A percentile compares a stretch with the other conserved stretches of the same genome.
Conservation (phyloP, 768 basidiomycete species). For the Termitomyces heimii region DNA sequence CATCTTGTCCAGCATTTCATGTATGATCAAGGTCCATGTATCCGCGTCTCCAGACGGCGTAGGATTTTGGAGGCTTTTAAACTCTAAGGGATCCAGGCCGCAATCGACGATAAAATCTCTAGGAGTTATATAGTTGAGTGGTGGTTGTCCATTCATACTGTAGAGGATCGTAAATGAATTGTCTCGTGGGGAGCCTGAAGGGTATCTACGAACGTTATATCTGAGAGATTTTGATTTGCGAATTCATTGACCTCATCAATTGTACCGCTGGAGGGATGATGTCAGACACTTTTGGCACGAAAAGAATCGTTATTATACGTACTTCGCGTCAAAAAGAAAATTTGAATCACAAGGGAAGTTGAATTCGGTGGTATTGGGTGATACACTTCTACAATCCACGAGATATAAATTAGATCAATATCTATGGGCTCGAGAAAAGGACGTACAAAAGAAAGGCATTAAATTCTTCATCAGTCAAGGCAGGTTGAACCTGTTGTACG, state of each 20-base stretch:
- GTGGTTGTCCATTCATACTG: background rate
- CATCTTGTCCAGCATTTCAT: slow-evolving; percentile 4
- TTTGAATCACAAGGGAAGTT: background rate
- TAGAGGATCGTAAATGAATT: background rate
- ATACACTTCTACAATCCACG: background rate
- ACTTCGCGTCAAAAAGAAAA: background rate
- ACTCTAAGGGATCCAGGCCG: background rate
- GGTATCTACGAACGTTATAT: background rate
- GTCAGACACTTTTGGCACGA: background rate
- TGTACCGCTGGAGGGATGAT: background rate
- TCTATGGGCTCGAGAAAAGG: background rate
- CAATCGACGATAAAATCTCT: slow-evolving; percentile 1
- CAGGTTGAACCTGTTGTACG: background rate
- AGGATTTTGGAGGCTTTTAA: background rate
- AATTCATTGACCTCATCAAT: background rate
- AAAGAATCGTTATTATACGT: background rate
- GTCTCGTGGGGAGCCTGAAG: background rate
- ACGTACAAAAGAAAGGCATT: background rate
- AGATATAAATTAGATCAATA: background rate
- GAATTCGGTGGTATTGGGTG: background rate
- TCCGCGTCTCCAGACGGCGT: background rate
- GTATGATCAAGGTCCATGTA: background rate
- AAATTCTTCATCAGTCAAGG: slow-evolving; percentile 1
- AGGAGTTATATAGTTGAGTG: background rate
- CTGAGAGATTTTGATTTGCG: background rate